Conservation (phyloP, 805 yeast genomes). For the Monosporozyma aerobia region DNA sequence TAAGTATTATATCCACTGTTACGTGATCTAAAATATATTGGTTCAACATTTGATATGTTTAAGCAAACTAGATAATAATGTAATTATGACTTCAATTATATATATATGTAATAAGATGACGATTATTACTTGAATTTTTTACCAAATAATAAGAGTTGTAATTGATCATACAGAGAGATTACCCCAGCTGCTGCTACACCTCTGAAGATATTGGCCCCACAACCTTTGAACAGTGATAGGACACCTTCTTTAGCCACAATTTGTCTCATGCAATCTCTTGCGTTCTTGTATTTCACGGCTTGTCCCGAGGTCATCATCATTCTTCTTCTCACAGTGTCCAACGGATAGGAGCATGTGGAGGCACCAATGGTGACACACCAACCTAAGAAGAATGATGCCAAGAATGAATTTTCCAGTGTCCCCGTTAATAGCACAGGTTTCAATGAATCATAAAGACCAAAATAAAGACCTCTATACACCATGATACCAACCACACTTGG, state of each 20-base stretch:
- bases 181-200: slow-evolving; percentile 99
- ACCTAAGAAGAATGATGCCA: slow-evolving; percentile 92
- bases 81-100: neutral
- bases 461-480: slow-evolving; percentile 99
- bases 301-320: slow-evolving; percentile 99
- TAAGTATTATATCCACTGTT: too few relatives aligned
- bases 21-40: too few relatives aligned
- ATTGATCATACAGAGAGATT: slow-evolving; percentile 93
- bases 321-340: slow-evolving; percentile 99
- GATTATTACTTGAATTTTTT: slow-evolving; percentile 69
- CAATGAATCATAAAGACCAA: slow-evolving; percentile 94
- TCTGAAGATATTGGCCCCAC: slow-evolving; percentile 99
- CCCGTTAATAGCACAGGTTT: slow-evolving; percentile 93
- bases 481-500: slow-evolving; percentile 96
- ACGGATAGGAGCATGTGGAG: slow-evolving; percentile 97
- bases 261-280: slow-evolving; percentile 84
- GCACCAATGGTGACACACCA: slow-evolving; percentile 98
- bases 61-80: too few relatives aligned
- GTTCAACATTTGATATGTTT: too few relatives aligned
- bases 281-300: slow-evolving; percentile 93
- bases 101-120: neutral
- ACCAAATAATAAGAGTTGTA: slow-evolving; percentile 91
- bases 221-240: slow-evolving; percentile 91
- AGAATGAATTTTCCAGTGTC: slow-evolving; percentile 87
- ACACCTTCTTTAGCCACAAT: slow-evolving; percentile 96